A percentile compares a stretch with the other conserved stretches of the same genome.
These are phyloP conservation scores for Russula dissimulans DNA, from an alignment of 768 basidiomycete species.

Conservation along the genomic window DNA sequence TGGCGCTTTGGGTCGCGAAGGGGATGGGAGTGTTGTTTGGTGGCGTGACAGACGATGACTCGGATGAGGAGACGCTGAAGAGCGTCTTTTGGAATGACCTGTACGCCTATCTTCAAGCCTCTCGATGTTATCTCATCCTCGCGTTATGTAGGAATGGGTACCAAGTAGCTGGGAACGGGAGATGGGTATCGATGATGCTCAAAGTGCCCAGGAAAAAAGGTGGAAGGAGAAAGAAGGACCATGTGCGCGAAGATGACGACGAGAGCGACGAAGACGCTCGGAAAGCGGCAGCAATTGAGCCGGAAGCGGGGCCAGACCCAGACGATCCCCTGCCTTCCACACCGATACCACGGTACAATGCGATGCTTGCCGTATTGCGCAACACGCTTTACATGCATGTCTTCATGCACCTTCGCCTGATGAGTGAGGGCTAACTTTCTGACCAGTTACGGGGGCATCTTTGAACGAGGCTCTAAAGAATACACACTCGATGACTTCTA, in stretches of 20 bases:
- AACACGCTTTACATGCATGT: conserved; percentile 82
- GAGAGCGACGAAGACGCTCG: conserved; percentile 23
- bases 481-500: conserved; percentile 89
- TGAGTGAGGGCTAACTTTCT: not conserved
- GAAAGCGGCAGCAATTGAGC: conserved; percentile 26
- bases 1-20: conserved; percentile 68
- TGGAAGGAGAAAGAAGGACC: conserved; percentile 29
- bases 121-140: not conserved
- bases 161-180: conserved; percentile 61
- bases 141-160: conserved; percentile 55
- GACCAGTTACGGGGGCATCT: conserved; percentile 81
- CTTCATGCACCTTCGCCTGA: not conserved
- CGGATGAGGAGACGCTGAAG: conserved; percentile 72
- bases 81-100: conserved; percentile 85
- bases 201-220: conserved; percentile 50
- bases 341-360: conserved; percentile 73
- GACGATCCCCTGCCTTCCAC: conserved; percentile 57
- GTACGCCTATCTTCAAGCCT: conserved; percentile 32
- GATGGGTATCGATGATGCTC: conserved; percentile 71
- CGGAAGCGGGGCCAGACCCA: conserved; percentile 41
- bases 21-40: conserved; percentile 75
- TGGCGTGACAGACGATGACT: conserved; percentile 83
- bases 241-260: conserved; percentile 13
- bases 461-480: conserved; percentile 72
- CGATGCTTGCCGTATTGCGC: conserved; percentile 76